Evolutionary conservation across 78 protist genomes (phyloP).

Genomic region (Chrysochromulina parva): DNA sequence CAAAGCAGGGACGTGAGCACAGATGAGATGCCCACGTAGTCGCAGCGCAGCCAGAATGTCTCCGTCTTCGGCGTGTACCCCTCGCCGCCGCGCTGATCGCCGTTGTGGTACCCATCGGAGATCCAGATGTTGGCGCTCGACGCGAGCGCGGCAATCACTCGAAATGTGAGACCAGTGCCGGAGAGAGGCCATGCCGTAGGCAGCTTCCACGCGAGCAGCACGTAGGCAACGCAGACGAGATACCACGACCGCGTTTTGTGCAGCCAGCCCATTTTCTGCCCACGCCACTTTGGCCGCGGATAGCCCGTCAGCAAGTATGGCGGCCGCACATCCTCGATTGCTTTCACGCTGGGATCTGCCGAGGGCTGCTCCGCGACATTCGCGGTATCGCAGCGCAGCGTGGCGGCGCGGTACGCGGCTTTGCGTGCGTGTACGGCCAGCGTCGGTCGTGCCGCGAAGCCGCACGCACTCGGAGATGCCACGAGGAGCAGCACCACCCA

Average conservation of each 20-base stretch:
- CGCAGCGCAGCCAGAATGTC: background rate
- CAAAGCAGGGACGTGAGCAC: background rate
- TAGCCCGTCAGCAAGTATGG: background rate
- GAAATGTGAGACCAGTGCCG: background rate
- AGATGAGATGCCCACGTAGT: constrained; percentile 2
- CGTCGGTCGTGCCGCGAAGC: too few species aligned
- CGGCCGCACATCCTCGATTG: background rate
- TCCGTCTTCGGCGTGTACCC: background rate
- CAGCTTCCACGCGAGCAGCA: background rate
- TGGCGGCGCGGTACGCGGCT: too few species aligned
- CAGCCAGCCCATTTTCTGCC: background rate
- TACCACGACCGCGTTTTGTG: background rate
- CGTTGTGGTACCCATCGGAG: constrained; percentile 22
- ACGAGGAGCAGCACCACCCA: too few species aligned
- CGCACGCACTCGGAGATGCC: too few species aligned
- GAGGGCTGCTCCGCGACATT: too few species aligned
- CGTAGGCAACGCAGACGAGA: background rate
- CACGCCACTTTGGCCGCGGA: background rate
- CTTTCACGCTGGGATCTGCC: too few species aligned
- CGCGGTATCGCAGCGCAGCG: too few species aligned
- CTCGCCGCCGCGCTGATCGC: background rate
- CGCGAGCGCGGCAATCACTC: background rate
- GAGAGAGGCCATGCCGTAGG: background rate
- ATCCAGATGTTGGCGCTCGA: background rate
- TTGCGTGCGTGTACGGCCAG: too few species aligned